Evolutionary conservation across 352 stramenopile genomes (phyloP).

Genomic region (Halophytophthora batemanensis): DNA sequence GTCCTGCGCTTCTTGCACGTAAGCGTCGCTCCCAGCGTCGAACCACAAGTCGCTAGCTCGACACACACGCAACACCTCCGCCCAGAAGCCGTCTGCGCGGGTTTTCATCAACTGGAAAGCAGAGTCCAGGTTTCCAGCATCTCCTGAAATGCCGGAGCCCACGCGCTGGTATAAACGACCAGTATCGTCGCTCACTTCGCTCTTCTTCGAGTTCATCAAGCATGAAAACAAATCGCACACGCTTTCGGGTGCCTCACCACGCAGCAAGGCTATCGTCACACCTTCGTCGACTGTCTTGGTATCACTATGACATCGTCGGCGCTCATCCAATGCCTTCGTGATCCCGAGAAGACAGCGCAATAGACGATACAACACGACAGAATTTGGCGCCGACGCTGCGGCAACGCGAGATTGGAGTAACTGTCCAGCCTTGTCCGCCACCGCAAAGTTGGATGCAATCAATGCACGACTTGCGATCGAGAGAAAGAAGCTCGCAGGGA

Average conservation of each 20-base stretch:
- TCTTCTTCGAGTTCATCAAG: slow-evolving; percentile 5
- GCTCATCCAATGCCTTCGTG: slow-evolving; percentile 14
- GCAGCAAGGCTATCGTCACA: neutral
- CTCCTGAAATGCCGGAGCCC: neutral
- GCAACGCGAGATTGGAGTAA: slow-evolving; percentile 17
- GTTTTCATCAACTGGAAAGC: neutral
- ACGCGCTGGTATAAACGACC: slow-evolving; percentile 2
- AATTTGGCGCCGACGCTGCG: slow-evolving; percentile 1
- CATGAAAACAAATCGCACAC: slow-evolving; percentile 22
- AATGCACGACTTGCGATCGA: slow-evolving; percentile 34
- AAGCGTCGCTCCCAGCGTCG: slow-evolving; percentile 18
- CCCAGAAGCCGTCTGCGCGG: slow-evolving; percentile 28
- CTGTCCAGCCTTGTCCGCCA: slow-evolving; percentile 32
- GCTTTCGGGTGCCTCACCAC: slow-evolving; percentile 4
- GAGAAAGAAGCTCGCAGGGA: slow-evolving; percentile 40
- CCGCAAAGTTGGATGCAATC: slow-evolving; percentile 7
- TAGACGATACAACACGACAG: slow-evolving; percentile 10
- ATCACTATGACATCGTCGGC: slow-evolving; percentile 1
- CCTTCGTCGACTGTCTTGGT: neutral
- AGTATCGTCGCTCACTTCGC: neutral
- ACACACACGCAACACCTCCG: slow-evolving; percentile 27
- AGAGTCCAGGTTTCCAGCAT: neutral
- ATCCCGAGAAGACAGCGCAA: slow-evolving; percentile 25
- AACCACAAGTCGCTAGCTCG: slow-evolving; percentile 42
- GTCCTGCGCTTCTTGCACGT: slow-evolving; percentile 43